Evolutionary conservation across 148 eudicot genomes (phyloP), one percentile per base, ranked within the genome.

Genomic region (Chenopodium album): DNA sequence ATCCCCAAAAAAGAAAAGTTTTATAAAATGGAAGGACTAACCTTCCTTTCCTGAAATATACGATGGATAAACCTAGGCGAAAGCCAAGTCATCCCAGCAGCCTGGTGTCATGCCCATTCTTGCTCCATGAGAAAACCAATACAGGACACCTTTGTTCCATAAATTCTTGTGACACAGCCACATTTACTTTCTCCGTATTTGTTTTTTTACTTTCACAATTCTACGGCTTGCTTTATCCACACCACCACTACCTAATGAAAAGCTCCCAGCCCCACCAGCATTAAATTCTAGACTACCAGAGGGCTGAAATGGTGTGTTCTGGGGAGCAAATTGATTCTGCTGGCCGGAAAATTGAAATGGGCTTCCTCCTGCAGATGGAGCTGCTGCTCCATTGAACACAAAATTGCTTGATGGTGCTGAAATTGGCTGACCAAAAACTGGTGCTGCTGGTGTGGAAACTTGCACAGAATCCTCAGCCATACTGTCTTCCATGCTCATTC

Each of bases 381-480:
- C 44, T 17, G 82, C 77, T 7, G 88, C 48, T 54, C 62, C 83
- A 76, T 88, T 86, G 76, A 90, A 93, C 76, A 78, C 66, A 76
- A 90, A 90, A 31, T 85, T 84, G 50, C 85, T 48, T 2, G 89
- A 78, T 47, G 94, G 82, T 46, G 87, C 83, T 52, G 88, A 50
- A 65, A 77, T 65, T 4, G 89, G 75, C 1, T 85, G 23, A 66
- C 93, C 90, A 73, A 91, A 92, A 3, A 78, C 85, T 20, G 94
- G 85, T 50, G 73, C 76, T 22, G 90, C 62, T 16, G 92, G 82
- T 13, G 87, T 71, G 48, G 92, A 79, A 71, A 89, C 78, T 70
- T 88, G 92, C 82, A 85, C 84, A 32, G 92, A 88, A 80, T 97
- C 99, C 87, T 94, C 98, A 1, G 94, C 92, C 99, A 97, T 94